These are phyloP conservation scores for Blastomyces gilchristii DNA, from an alignment of 2,329 filamentous ascomycete genomes.

Conservation along the genomic window DNA sequence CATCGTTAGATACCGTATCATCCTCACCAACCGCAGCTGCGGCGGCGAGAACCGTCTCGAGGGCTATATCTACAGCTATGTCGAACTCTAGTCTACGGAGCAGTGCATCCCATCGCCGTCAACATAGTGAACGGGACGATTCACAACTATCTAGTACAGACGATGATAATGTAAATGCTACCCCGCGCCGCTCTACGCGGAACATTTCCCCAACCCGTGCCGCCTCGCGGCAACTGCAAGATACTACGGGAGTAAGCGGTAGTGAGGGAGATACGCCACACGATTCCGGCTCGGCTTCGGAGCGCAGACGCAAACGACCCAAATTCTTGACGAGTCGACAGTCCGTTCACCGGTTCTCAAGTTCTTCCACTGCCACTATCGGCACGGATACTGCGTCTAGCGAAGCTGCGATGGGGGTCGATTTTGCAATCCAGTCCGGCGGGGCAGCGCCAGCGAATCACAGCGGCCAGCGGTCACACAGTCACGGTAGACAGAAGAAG, in stretches of 20 bases:
- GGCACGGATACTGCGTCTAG: constrained; percentile 54
- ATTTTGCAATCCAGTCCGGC: constrained; percentile 74
- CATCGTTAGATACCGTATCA: constrained; percentile 32
- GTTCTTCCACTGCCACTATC: constrained; percentile 45
- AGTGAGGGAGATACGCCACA: constrained; percentile 19
- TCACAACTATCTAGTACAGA: neutral
- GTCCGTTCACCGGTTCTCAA: constrained; percentile 49
- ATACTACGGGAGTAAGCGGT: constrained; percentile 13
- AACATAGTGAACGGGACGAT: neutral
- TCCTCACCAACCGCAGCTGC: constrained; percentile 39
- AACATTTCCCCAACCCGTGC: constrained; percentile 7
- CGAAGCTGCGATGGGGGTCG: constrained; percentile 63
- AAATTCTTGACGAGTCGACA: constrained; percentile 47
- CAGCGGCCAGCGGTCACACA: constrained; percentile 17
- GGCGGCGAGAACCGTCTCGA: constrained; percentile 31
- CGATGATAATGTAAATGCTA: constrained; percentile 12
- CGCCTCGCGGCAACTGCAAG: constrained; percentile 6
- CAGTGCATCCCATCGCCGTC: neutral
- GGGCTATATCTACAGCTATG: constrained; percentile 26
- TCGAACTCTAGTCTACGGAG: constrained; percentile 4
- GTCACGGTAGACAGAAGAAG: constrained; percentile 33
- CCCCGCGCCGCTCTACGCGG: constrained; percentile 9
- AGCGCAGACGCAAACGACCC: constrained; percentile 38
- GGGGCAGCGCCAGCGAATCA: constrained; percentile 52
- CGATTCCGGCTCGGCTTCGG: constrained; percentile 15